These are phyloP conservation scores for Kalmanozyma brasiliensis DNA, from an alignment of 1,284 basidiomycete species.

Conservation along the genomic window DNA sequence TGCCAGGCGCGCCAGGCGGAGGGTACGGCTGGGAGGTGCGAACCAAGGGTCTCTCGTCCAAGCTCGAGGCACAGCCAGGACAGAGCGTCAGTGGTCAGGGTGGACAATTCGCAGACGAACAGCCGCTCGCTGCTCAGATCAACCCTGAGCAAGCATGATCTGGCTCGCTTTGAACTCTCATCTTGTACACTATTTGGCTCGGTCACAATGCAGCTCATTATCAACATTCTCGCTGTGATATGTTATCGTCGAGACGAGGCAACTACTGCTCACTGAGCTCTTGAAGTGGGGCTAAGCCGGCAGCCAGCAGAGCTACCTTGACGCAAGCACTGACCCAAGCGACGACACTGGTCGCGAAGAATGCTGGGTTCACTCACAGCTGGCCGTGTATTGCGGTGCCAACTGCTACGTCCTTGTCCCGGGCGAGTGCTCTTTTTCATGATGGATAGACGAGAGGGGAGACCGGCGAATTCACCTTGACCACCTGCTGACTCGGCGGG, in stretches of 20 bases:
- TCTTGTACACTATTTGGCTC: slow-evolving; percentile 25
- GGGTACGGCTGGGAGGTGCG: slow-evolving; percentile 66
- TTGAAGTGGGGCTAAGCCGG: no score
- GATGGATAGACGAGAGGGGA: no score
- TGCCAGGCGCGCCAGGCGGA: slow-evolving; percentile 60
- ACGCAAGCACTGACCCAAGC: no score
- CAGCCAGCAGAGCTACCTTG: no score
- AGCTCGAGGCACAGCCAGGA: slow-evolving; percentile 51
- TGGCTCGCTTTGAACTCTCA: background rate
- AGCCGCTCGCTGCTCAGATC: slow-evolving; percentile 44
- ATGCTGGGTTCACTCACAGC: no score
- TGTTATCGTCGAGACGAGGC: no score
- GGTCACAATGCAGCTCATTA: background rate
- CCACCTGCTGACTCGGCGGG: no score
- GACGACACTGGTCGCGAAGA: background rate
- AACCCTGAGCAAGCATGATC: slow-evolving; percentile 40
- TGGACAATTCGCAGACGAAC: slow-evolving; percentile 42
- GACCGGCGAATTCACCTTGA: background rate
- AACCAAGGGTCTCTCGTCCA: slow-evolving; percentile 59
- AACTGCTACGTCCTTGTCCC: no score
- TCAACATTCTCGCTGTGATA: no score
- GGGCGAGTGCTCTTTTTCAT: no score
- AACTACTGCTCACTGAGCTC: no score
- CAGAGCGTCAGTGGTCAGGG: slow-evolving; percentile 52
- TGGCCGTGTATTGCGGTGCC: no score